A percentile compares a stretch with the other conserved stretches of the same genome.
Conservation (phyloP, 129 eudicot genomes). For the Flaveria bidentis region DNA sequence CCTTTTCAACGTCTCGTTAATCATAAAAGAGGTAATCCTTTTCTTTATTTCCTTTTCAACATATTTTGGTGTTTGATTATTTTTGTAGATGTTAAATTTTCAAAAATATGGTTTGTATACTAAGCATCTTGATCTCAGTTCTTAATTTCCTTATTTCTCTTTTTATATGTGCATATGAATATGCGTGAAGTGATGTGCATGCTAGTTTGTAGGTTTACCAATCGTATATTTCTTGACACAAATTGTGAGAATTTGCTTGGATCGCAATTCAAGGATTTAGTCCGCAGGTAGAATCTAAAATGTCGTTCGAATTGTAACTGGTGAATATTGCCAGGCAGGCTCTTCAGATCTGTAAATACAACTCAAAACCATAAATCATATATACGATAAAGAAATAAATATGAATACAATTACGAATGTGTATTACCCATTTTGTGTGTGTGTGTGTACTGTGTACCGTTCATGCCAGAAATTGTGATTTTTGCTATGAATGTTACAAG, state of each 20-base stretch:
- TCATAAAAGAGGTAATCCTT: slow-evolving; percentile 25
- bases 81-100: background rate
- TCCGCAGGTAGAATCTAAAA: slow-evolving; percentile 7
- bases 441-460: background rate
- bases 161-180: slow-evolving; percentile 4
- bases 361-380: background rate
- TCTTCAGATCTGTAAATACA: background rate
- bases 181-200: background rate
- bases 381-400: background rate
- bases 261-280: slow-evolving; percentile 2
- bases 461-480: background rate
- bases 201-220: background rate
- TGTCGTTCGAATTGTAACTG: background rate
- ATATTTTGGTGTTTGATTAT: background rate
- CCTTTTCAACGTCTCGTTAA: background rate
- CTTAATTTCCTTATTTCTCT: background rate
- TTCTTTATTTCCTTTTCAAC: background rate
- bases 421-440: background rate
- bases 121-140: background rate
- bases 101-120: background rate
- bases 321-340: background rate
- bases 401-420: background rate
- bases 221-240: background rate
- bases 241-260: background rate
- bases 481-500: background rate